Evolutionary conservation across 176 grass and related monocot species (phyloP).

Genomic region (Rhynchospora breviuscula): DNA sequence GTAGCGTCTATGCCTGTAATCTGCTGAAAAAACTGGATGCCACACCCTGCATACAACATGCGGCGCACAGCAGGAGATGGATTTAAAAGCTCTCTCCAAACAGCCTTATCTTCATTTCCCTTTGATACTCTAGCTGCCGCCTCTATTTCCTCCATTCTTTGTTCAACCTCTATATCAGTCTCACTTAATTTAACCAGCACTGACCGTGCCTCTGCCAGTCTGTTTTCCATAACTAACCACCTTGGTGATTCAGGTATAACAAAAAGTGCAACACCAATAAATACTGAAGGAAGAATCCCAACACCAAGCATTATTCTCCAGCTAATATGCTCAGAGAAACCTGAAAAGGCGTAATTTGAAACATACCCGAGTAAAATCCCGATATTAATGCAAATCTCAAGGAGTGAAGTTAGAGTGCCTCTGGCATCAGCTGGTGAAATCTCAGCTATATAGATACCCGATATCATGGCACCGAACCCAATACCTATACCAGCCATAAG

Average conservation of each 20-base stretch:
- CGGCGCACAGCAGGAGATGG: conserved; percentile 58
- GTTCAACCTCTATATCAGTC: conserved; percentile 58
- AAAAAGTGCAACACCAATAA: conserved; percentile 74
- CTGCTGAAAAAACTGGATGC: conserved; percentile 87
- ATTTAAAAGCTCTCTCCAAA: conserved; percentile 73
- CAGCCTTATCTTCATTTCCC: conserved; percentile 46
- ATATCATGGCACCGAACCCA: conserved; percentile 88
- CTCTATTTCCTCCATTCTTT: conserved; percentile 70
- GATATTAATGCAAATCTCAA: conserved; percentile 86
- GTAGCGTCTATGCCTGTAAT: conserved; percentile 92
- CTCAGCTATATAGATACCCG: conserved; percentile 90
- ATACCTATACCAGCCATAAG: conserved; percentile 78
- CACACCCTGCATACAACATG: conserved; percentile 65
- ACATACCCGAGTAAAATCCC: conserved; percentile 90
- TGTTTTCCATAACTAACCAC: conserved; percentile 86
- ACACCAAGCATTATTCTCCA: conserved; percentile 98
- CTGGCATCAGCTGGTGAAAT: conserved; percentile 63
- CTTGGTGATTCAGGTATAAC: conserved; percentile 87
- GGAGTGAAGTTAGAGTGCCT: conserved; percentile 82
- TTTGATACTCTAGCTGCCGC: conserved; percentile 52
- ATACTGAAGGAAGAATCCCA: conserved; percentile 69
- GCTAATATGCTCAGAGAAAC: conserved; percentile 70
- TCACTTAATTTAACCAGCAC: conserved; percentile 69
- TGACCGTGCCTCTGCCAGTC: conserved; percentile 50
- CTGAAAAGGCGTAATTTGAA: conserved; percentile 84